Evolutionary conservation across 2,329 filamentous ascomycete species (phyloP), one percentile per base, ranked within the genome.

Genomic region (Trichoderma citrinoviride): DNA sequence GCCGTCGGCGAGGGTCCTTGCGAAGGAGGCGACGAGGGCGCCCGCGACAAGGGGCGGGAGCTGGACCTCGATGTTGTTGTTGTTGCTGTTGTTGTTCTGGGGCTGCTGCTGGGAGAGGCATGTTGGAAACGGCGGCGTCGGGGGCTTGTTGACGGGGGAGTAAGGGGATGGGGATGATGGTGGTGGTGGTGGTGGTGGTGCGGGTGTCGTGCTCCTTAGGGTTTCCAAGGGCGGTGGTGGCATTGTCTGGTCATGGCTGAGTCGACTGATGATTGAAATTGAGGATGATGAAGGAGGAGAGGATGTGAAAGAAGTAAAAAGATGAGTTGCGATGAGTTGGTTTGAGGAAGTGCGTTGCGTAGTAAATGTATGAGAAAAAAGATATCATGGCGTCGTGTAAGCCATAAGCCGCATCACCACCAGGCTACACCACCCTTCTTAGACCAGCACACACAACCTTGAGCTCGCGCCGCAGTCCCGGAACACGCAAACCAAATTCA

Each of bases 1-100:
- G 3, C 72, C 73, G 25, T 77, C 74, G 37, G 73, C 74, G 53
- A 78, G 67, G 29, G 74, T 70, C 46, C 71, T 70, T 12, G 76
- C 74, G 65, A 78, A 78, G n/a, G 76, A 72, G 7, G 73, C 71
- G 40, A 71, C 70, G 37, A 78, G 65, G 4, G 75, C 74, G 29
- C 76, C 76, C 17, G 76, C 74, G 50, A 78, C 72, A 6, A 78
- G 72, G 41, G 76, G 74, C 49, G 76, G 76, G 0, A 77, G 68
- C 50, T 75, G 71, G 46, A 78, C 71, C 55, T 75, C 75, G 61
- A 72, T 70, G 67, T 75, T 71, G 27, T 67, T 73, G 33, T 37
- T 37, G 33, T n/a, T n/a, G n/a, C 33, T 73, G 33, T 37, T 37
- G 33, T n/a, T n/a, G n/a, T 12, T 37, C 5, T 37, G 33, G 5